Evolutionary conservation across 371 early-diverging fungal species (phyloP).

Genomic region (Basidiobolus meristosporus): DNA sequence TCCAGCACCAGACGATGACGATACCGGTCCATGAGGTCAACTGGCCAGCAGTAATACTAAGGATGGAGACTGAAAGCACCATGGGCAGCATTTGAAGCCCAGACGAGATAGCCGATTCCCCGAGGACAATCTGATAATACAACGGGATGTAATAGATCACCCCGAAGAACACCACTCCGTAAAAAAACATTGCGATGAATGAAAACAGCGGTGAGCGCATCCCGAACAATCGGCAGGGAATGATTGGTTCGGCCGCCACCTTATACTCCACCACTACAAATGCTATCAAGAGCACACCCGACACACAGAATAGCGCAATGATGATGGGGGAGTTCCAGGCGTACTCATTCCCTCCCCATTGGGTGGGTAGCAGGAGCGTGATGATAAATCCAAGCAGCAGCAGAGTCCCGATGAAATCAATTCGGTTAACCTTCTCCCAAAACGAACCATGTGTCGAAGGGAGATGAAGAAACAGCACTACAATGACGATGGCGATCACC

Average conservation of each 20-base stretch:
- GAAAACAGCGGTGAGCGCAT: constrained; percentile 18
- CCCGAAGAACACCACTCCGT: constrained; percentile 22
- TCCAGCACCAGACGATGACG: constrained; percentile 12
- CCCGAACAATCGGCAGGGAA: too few relatives aligned
- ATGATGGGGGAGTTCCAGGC: constrained; percentile 23
- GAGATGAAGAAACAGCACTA: constrained; percentile 21
- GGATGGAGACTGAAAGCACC: constrained; percentile 13
- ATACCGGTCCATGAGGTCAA: constrained; percentile 13
- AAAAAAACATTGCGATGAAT: constrained; percentile 19
- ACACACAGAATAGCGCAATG: constrained; percentile 19
- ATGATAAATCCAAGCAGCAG: constrained; percentile 23
- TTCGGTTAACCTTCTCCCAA: constrained; percentile 12
- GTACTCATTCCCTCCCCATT: constrained; percentile 25
- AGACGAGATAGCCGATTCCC: constrained; percentile 22
- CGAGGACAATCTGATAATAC: constrained; percentile 36
- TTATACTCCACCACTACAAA: constrained; percentile 37
- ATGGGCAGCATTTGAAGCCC: constrained; percentile 39
- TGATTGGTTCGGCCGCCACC: constrained; percentile 17
- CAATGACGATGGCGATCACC: constrained; percentile 8
- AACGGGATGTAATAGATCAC: constrained; percentile 28
- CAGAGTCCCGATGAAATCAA: constrained; percentile 26
- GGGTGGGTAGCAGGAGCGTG: constrained; percentile 24
- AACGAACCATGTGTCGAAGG: constrained; percentile 15
- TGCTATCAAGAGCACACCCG: constrained; percentile 14
- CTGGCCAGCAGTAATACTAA: constrained; percentile 11